Percentiles rank a stretch among this genome's conserved stretches.
phyloP scores from a whole-genome alignment of 768 basidiomycete genomes.

The Sarcomyxa edulis region DNA sequence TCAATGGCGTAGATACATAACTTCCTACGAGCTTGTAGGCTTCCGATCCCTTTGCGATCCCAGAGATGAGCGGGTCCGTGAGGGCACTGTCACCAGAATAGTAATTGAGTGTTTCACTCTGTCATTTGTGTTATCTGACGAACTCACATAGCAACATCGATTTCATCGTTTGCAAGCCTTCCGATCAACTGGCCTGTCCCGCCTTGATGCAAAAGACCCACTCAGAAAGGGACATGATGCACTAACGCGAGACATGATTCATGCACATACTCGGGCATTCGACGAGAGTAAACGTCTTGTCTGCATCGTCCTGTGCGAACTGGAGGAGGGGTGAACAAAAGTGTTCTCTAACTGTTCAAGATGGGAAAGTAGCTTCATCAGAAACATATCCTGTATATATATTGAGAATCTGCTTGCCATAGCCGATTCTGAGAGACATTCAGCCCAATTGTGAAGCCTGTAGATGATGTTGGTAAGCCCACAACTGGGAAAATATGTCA shows the following conservation, averaged over 20 bases:
- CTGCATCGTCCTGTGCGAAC: slow-evolving; percentile 64
- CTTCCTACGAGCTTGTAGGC: slow-evolving; percentile 91
- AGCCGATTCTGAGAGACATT: no score
- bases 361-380: no score
- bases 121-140: background rate
- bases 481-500: no score
- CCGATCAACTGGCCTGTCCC: slow-evolving; percentile 84
- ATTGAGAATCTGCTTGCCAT: no score
- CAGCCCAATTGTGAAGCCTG: no score
- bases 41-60: slow-evolving; percentile 84
- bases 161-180: slow-evolving; percentile 66
- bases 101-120: background rate
- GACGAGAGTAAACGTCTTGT: slow-evolving; percentile 73
- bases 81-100: slow-evolving; percentile 52
- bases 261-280: slow-evolving; percentile 75
- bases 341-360: slow-evolving; percentile 87
- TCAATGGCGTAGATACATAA: slow-evolving; percentile 84
- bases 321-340: slow-evolving; percentile 92
- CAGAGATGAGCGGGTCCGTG: slow-evolving; percentile 87
- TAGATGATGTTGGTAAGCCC: no score
- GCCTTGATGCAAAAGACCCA: slow-evolving; percentile 35
- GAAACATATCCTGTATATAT: no score
- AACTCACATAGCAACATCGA: slow-evolving; percentile 79
- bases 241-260: slow-evolving; percentile 1
- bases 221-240: background rate